A percentile compares a stretch with the other conserved stretches of the same genome.
phyloP scores from a whole-genome alignment of 2,329 filamentous ascomycete species.

The Pseudogymnoascus sp. region DNA sequence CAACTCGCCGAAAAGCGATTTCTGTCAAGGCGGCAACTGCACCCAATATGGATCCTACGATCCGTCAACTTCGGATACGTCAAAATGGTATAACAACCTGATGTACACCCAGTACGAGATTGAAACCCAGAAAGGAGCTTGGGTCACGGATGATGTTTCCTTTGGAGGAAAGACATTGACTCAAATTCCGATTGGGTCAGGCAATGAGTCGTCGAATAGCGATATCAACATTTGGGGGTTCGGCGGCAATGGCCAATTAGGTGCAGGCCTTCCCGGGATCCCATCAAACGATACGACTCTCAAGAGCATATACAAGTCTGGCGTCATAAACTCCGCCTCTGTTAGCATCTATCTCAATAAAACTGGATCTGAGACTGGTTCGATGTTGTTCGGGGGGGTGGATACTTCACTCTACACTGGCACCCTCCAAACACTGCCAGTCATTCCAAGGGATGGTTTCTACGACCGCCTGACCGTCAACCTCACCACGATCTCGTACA shows the following conservation, averaged over 20 bases:
- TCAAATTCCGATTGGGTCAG: constrained; percentile 63
- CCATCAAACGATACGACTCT: constrained; percentile 61
- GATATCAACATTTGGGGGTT: constrained; percentile 81
- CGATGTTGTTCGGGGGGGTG: constrained; percentile 67
- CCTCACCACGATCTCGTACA: constrained; percentile 49
- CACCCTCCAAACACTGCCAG: constrained; percentile 55
- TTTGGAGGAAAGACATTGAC: constrained; percentile 48
- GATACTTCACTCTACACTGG: constrained; percentile 59
- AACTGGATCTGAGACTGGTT: constrained; percentile 55
- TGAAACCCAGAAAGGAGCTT: constrained; percentile 51
- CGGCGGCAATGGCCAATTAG: constrained; percentile 67
- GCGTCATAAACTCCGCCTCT: constrained; percentile 57
- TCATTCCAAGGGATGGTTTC: constrained; percentile 45
- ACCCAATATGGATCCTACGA: not conserved
- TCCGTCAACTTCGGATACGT: not conserved
- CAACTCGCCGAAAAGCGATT: not conserved
- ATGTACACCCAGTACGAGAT: not conserved
- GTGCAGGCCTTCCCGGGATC: constrained; percentile 38
- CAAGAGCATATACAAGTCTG: constrained; percentile 51
- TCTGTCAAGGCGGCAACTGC: not conserved
- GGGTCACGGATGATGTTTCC: constrained; percentile 64
- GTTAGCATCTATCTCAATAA: constrained; percentile 74
- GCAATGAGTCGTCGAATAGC: constrained; percentile 58
- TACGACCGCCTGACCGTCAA: constrained; percentile 62
- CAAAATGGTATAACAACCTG: not conserved